phyloP scores from a whole-genome alignment of 2,329 filamentous ascomycete species.

The Cryphonectria radicalis region DNA sequence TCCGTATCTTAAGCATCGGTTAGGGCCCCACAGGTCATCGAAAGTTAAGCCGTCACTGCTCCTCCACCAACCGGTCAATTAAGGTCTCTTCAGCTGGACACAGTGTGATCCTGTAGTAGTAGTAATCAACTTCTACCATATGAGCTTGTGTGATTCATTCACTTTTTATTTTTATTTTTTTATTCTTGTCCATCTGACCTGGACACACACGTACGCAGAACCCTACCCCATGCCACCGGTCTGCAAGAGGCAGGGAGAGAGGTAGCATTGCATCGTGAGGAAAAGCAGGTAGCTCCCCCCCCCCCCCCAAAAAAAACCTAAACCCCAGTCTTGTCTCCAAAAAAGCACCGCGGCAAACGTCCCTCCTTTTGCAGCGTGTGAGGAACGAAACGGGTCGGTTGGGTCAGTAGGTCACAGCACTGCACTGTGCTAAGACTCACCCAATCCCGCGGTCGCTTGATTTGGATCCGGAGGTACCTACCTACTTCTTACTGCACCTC shows the following conservation, averaged over 20 bases:
- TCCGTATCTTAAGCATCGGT: background rate
- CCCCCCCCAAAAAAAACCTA: background rate
- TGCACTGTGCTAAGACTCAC: slow-evolving; percentile 5
- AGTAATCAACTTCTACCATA: background rate
- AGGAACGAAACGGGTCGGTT: slow-evolving; percentile 1
- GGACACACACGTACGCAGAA: background rate
- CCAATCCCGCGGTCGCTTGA: slow-evolving; percentile 10
- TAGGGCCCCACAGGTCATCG: background rate
- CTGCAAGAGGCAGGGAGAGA: slow-evolving; percentile 1
- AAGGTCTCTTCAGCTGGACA: background rate
- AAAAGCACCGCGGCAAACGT: slow-evolving; percentile 3
- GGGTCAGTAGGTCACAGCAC: slow-evolving; percentile 9
- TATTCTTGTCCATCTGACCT: background rate
- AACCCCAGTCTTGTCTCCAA: background rate
- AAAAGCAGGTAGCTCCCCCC: background rate
- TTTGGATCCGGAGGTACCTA: slow-evolving; percentile 6
- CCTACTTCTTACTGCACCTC: background rate
- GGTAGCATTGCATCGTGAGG: background rate
- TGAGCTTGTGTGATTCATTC: background rate
- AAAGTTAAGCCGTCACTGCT: background rate
- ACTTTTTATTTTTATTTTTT: background rate
- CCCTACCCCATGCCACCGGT: background rate
- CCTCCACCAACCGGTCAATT: background rate
- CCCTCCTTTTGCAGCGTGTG: background rate
- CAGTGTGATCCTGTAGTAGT: background rate